Evolutionary conservation across 1,284 basidiomycete species (phyloP).

Genomic region (Boletus nobilissimus): DNA sequence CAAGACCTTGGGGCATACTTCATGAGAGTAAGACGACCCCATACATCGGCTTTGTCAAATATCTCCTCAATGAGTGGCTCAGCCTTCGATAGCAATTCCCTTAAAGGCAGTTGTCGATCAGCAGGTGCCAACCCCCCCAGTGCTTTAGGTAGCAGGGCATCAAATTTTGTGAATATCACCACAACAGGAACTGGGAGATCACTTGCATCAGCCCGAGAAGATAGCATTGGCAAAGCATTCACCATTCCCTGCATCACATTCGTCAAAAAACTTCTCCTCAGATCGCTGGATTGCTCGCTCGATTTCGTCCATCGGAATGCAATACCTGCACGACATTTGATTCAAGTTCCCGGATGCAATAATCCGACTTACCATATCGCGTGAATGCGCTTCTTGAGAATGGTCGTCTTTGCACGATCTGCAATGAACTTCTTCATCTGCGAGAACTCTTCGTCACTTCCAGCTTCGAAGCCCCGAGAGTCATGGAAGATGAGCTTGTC

Average conservation of each 20-base stretch:
- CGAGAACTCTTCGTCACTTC: neutral
- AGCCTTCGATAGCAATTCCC: neutral
- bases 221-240: neutral
- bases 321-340: no score
- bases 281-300: neutral
- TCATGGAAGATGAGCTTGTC: constrained; percentile 4
- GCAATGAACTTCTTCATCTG: neutral
- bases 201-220: neutral
- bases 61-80: neutral
- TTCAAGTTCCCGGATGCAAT: no score
- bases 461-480: neutral
- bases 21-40: no score
- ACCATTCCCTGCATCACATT: constrained; percentile 1
- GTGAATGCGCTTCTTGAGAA: no score
- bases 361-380: no score
- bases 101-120: neutral
- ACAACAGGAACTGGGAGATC: neutral
- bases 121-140: neutral
- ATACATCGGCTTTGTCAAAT: constrained; percentile 7
- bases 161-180: constrained; percentile 2
- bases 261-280: neutral
- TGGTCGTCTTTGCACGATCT: no score
- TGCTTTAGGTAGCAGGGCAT: no score
- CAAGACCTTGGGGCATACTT: no score
- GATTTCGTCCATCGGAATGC: no score